phyloP scores from a whole-genome alignment of 176 grass and related monocot genomes.

The Zea luxurians region DNA sequence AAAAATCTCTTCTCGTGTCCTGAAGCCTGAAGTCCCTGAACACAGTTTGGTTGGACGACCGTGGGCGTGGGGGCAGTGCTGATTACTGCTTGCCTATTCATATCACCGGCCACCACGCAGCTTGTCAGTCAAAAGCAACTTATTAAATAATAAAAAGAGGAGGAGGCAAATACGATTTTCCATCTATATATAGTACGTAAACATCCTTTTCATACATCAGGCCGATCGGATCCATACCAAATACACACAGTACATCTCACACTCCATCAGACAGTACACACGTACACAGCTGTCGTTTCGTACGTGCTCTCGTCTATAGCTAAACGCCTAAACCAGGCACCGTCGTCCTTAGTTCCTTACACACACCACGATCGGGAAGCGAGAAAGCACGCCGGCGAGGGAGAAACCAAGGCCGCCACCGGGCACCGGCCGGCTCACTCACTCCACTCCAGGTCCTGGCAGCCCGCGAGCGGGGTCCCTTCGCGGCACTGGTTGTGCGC shows the following conservation, averaged over 20 bases:
- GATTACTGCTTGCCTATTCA: no score
- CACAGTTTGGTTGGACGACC: no score
- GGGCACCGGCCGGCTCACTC: no score
- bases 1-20: no score
- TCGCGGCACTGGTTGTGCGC: conserved; percentile 62
- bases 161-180: conserved; percentile 32
- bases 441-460: conserved; percentile 43
- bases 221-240: conserved; percentile 35
- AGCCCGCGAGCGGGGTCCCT: conserved; percentile 48
- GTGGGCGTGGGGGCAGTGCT: no score
- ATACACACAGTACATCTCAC: conserved; percentile 22
- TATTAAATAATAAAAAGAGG: rapidly evolving
- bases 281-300: conserved; percentile 26
- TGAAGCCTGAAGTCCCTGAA: no score
- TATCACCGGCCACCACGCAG: neutral
- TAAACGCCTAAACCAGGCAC: conserved; percentile 17
- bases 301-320: conserved; percentile 12
- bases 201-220: conserved; percentile 36
- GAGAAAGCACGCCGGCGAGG: neutral
- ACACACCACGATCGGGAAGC: neutral
- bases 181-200: conserved; percentile 26
- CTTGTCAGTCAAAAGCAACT: neutral
- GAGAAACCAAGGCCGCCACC: no score
- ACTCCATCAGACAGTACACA: conserved; percentile 12
- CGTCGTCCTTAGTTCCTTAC: neutral